Evolutionary conservation across 164 flowering plant genomes (phyloP).

Genomic region (Echeveria elegans): DNA sequence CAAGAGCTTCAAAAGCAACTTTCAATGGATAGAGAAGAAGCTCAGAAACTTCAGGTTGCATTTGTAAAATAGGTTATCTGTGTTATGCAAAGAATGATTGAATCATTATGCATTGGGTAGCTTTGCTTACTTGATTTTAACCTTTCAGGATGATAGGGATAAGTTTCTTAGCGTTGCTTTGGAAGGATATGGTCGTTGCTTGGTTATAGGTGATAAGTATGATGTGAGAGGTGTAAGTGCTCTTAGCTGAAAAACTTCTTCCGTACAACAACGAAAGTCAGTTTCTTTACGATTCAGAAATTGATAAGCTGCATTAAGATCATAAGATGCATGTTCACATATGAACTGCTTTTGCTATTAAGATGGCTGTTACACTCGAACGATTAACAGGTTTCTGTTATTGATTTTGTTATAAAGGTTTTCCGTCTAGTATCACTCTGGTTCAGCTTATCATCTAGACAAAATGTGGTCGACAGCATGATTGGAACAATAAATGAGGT

Average conservation of each 20-base stretch:
- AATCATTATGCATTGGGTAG: background rate
- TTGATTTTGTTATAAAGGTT: slow-evolving; percentile 33
- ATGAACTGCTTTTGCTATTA: background rate
- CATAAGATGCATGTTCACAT: background rate
- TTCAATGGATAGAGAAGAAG: slow-evolving; percentile 80
- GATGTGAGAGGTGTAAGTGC: slow-evolving; percentile 80
- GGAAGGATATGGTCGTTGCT: slow-evolving; percentile 83
- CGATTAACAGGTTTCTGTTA: slow-evolving; percentile 68
- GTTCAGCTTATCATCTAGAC: slow-evolving; percentile 76
- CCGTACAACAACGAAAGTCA: background rate
- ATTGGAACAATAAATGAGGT: slow-evolving; percentile 72
- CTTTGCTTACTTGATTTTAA: slow-evolving; percentile 10
- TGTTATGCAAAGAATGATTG: background rate
- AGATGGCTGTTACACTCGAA: background rate
- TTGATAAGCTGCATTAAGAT: background rate
- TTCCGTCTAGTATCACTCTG: slow-evolving; percentile 89
- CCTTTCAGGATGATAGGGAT: slow-evolving; percentile 77
- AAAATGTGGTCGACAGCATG: slow-evolving; percentile 68
- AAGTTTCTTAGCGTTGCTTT: slow-evolving; percentile 74
- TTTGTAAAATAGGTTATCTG: background rate
- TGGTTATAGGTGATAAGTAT: slow-evolving; percentile 82
- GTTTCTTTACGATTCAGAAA: too few species aligned
- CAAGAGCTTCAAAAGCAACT: slow-evolving; percentile 94
- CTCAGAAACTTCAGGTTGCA: slow-evolving; percentile 64
- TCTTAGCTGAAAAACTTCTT: background rate